phyloP scores from a whole-genome alignment of 768 basidiomycete species.

The Lentinula edodes region DNA sequence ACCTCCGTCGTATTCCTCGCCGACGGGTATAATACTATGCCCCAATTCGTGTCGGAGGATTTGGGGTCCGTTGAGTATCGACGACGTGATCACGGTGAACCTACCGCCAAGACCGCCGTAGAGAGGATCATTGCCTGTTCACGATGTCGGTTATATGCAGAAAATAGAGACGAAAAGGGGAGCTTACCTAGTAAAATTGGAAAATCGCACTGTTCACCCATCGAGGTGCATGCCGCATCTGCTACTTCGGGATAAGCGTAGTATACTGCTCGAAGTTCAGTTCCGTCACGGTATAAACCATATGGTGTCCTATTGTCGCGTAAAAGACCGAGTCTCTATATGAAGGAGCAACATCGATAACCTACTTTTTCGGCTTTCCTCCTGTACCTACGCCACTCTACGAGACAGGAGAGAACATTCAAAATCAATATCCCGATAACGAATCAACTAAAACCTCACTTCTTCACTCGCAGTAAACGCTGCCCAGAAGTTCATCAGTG shows the following conservation, averaged over 20 bases:
- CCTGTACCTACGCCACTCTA: conserved; percentile 67
- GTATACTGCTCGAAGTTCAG: conserved; percentile 70
- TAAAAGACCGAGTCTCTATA: background rate
- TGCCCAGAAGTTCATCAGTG: conserved; percentile 78
- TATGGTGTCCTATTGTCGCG: conserved; percentile 52
- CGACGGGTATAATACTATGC: conserved; percentile 72
- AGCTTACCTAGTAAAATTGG: conserved; percentile 64
- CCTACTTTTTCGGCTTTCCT: conserved; percentile 65
- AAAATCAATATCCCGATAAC: background rate
- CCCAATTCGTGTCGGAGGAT: conserved; percentile 78
- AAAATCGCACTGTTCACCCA: conserved; percentile 65
- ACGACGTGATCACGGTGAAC: conserved; percentile 75
- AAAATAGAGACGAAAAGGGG: background rate
- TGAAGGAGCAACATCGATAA: background rate
- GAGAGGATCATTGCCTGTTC: conserved; percentile 65
- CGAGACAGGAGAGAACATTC: background rate
- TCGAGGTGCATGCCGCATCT: conserved; percentile 57
- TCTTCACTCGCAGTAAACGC: conserved; percentile 72
- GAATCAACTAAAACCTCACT: conserved; percentile 28
- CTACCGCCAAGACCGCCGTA: conserved; percentile 78
- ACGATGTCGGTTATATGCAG: background rate
- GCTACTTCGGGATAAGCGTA: conserved; percentile 65
- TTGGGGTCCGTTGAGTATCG: conserved; percentile 64
- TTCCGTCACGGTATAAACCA: conserved; percentile 74
- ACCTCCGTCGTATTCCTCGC: conserved; percentile 83